These are phyloP conservation scores for Geotrichum fermentans DNA, from an alignment of 1,139 yeast genomes.

Conservation along the genomic window DNA sequence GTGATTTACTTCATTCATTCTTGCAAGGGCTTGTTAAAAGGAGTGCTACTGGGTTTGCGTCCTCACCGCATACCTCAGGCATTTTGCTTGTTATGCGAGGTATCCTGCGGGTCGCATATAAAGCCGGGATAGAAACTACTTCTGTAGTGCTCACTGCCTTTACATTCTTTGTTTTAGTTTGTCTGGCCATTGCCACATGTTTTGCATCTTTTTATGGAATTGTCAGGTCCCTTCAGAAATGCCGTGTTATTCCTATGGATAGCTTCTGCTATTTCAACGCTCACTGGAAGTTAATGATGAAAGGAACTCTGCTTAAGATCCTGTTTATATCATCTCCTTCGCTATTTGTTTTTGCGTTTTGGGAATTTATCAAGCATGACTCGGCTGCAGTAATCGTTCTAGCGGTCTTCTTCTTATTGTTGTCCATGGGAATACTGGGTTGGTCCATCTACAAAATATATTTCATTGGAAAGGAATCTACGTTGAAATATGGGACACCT, in stretches of 20 bases:
- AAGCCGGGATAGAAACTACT: conserved; percentile 80
- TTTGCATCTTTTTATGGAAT: conserved; percentile 27
- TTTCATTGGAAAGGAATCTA: conserved; percentile 65
- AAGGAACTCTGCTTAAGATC: conserved; percentile 82
- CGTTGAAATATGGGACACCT: conserved; percentile 72
- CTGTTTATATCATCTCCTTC: conserved; percentile 58
- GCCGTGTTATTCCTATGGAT: conserved; percentile 8
- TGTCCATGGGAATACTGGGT: conserved; percentile 53
- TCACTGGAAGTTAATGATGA: conserved; percentile 72
- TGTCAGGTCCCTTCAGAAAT: conserved; percentile 21
- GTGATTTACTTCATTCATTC: conserved; percentile 12
- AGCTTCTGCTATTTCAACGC: conserved; percentile 57
- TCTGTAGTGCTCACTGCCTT: conserved; percentile 79
- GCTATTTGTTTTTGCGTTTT: conserved; percentile 67
- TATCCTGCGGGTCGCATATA: conserved; percentile 83
- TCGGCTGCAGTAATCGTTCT: conserved; percentile 80
- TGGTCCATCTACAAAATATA: conserved; percentile 73
- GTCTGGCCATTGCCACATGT: conserved; percentile 32
- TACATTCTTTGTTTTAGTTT: conserved; percentile 73
- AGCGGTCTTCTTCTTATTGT: conserved; percentile 64
- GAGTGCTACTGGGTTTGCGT: conserved; percentile 2
- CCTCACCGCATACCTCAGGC: conserved; percentile 22
- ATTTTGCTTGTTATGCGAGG: conserved; percentile 64
- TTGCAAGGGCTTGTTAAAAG: conserved; percentile 9
- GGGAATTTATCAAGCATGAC: conserved; percentile 85